These are phyloP conservation scores for Lactifluus rugatus DNA, from an alignment of 768 basidiomycete species.

Conservation along the genomic window DNA sequence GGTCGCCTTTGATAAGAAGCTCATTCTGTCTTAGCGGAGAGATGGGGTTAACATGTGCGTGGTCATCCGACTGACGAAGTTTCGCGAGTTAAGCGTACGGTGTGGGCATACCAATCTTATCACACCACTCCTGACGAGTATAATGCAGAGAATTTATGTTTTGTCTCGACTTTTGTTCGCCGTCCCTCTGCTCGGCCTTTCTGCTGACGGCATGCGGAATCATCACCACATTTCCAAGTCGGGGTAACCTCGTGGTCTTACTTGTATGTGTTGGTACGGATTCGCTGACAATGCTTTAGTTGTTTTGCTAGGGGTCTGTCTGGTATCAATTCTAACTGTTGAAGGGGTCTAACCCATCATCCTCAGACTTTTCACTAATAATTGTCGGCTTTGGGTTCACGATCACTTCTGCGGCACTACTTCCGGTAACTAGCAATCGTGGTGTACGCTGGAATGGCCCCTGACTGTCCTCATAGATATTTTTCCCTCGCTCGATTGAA, in stretches of 20 bases:
- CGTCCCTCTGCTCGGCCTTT: slow-evolving; percentile 55
- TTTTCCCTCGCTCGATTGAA: slow-evolving; percentile 73
- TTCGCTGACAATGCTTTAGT: neutral
- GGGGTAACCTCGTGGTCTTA: slow-evolving; percentile 29
- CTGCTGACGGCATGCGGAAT: slow-evolving; percentile 52
- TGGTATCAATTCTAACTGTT: neutral
- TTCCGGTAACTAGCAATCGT: neutral
- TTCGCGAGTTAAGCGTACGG: slow-evolving; percentile 71
- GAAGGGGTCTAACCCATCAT: neutral
- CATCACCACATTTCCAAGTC: slow-evolving; percentile 56
- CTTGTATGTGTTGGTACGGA: neutral
- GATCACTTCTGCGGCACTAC: neutral
- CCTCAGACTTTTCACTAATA: neutral
- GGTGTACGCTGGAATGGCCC: neutral
- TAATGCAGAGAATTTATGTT: slow-evolving; percentile 51
- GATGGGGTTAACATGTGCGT: slow-evolving; percentile 54
- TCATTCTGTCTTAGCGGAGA: slow-evolving; percentile 31
- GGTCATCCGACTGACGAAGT: slow-evolving; percentile 62
- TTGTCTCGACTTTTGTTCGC: slow-evolving; percentile 63
- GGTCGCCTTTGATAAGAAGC: neutral
- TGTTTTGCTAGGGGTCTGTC: neutral
- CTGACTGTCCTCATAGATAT: slow-evolving; percentile 45
- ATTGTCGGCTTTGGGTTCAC: neutral
- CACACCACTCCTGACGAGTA: neutral
- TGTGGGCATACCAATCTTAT: neutral